Evolutionary conservation across 352 stramenopile genomes (phyloP), one percentile per base, ranked within the genome.

Genomic region (Pythium pectinolyticum): DNA sequence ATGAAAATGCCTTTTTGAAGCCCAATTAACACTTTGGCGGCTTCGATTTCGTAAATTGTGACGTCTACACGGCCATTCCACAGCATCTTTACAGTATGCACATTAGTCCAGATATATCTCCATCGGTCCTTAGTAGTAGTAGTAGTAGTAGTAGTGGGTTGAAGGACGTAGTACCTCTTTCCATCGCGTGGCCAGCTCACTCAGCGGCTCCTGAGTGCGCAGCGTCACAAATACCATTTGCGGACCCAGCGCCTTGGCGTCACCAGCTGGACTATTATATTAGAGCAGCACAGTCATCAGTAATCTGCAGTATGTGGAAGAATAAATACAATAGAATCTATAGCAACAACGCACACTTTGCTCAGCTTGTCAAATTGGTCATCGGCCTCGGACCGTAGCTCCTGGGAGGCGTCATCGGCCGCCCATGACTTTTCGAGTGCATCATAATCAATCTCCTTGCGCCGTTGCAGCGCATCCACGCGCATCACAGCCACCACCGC

Each of bases 151-250:
- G 12, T 28, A 31, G 35, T 53, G n/a, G n/a, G n/a, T n/a, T n/a
- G n/a, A n/a, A n/a, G n/a, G n/a, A n/a, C n/a, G n/a, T n/a, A n/a
- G 24, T 22, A 90, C 80, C 74, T 89, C 76, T 82, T 92, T 92
- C 84, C 81, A 92, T 24, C 77, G 70, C 35, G 74, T 67, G n/a
- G 84, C 84, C 45, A 90, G 27, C 6, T 76, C 75, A 40, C 54
- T 32, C 19, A 87, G 61, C 20, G 61, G 50, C 39, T 88, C 72
- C 0, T 56, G n/a, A 0, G 53, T 67, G 2, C 54, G n/a, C 17
- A 93, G 63, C 39, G 78, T 89, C 56, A 91, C 82, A 49, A 93
- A 93, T 8, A 93, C 68, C 84, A 93, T 92, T 47, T 92, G 84
- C 11, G 84, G 82, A 7, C 82, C 82, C n/a, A 86, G 46, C 4